A percentile compares a stretch with the other conserved stretches of the same genome.
Evolutionary conservation across 306 rosid genomes (phyloP).

Genomic region (Cicer pinnatifidum): DNA sequence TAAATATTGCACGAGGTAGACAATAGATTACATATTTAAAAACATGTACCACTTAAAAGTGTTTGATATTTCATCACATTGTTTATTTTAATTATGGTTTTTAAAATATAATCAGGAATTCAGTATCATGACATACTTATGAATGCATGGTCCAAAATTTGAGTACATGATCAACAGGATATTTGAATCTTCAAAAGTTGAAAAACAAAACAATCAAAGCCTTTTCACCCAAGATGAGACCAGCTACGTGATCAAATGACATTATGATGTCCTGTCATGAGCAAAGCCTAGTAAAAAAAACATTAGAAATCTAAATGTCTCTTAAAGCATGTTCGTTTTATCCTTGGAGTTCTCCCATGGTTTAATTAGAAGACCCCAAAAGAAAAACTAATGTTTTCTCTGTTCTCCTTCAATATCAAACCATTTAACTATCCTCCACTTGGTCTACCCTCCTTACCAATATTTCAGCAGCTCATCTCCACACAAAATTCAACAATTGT

Average conservation of each 20-base stretch:
- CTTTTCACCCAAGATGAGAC: not conserved
- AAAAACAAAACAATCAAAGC: not conserved
- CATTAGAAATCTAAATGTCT: not conserved
- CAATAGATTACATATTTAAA: not conserved
- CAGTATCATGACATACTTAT: not conserved
- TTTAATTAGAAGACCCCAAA: not conserved
- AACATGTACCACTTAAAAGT: slow-evolving; percentile 2
- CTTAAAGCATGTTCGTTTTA: not conserved
- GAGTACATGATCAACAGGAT: not conserved
- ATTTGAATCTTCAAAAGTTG: not conserved
- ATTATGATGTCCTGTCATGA: not conserved
- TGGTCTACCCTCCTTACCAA: not conserved
- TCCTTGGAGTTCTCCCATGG: not conserved
- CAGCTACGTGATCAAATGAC: not conserved
- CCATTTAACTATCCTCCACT: not conserved
- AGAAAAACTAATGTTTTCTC: not conserved
- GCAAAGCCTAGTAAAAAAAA: not conserved
- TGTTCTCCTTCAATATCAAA: not conserved
- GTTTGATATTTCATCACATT: slow-evolving; percentile 9
- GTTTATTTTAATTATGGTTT: not conserved
- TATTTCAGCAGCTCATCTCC: not conserved
- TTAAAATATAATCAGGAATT: not conserved
- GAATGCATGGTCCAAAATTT: not conserved
- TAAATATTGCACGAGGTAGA: not conserved
- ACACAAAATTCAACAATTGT: slow-evolving; percentile 24